Evolutionary conservation across 2,329 filamentous ascomycete species (phyloP).

Genomic region (Stagonosporopsis chrysanthemi): DNA sequence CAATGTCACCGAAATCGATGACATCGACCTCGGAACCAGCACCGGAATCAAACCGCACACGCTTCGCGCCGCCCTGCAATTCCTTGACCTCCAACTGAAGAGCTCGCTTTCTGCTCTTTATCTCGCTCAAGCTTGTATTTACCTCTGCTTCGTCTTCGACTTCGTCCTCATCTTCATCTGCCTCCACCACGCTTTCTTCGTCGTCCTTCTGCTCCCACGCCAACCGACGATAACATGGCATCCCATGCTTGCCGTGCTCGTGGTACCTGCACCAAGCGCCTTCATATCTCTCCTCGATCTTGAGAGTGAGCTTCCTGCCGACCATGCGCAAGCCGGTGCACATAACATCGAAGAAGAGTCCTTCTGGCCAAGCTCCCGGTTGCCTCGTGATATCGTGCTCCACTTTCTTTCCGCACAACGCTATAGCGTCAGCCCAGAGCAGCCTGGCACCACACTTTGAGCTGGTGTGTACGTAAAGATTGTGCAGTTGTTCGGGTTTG

Average conservation of each 20-base stretch:
- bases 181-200: neutral
- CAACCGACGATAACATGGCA: slow-evolving; percentile 33
- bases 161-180: neutral
- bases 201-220: slow-evolving; percentile 2
- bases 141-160: neutral
- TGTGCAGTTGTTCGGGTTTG: slow-evolving; percentile 20
- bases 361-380: slow-evolving; percentile 8
- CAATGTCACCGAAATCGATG: neutral
- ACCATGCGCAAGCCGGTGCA: slow-evolving; percentile 33
- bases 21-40: neutral
- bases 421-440: slow-evolving; percentile 44
- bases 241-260: slow-evolving; percentile 31
- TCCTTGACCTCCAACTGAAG: neutral
- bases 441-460: slow-evolving; percentile 33
- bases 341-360: slow-evolving; percentile 37
- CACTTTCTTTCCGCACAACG: slow-evolving; percentile 31
- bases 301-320: slow-evolving; percentile 37
- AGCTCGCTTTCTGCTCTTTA: neutral
- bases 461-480: slow-evolving; percentile 34
- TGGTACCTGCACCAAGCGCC: slow-evolving; percentile 47
- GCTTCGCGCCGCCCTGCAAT: slow-evolving; percentile 2
- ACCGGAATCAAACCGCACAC: slow-evolving; percentile 2
- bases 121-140: neutral
- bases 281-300: slow-evolving; percentile 39
- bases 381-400: slow-evolving; percentile 10